Evolutionary conservation across 441 rosid species (phyloP).

Genomic region (Pelargonium australe): DNA sequence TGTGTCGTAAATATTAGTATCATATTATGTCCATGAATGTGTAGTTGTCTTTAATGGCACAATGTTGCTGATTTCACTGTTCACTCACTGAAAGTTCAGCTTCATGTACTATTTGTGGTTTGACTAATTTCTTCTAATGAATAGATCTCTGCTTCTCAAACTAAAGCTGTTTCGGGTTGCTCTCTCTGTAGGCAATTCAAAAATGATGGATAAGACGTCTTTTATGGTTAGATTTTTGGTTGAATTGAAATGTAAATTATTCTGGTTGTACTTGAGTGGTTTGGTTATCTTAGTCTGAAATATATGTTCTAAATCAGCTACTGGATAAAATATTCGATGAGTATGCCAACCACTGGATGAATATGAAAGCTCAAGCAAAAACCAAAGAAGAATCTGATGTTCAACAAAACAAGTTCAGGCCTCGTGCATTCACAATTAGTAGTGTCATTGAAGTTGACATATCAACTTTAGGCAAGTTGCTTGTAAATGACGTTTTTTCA

Average conservation of each 20-base stretch:
- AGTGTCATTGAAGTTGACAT: conserved; percentile 71
- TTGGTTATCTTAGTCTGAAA: conserved; percentile 22
- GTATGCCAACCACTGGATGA: conserved; percentile 67
- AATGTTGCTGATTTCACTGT: not conserved
- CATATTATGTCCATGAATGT: not conserved
- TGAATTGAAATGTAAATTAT: not conserved
- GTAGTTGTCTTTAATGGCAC: not conserved
- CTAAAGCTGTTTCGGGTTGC: conserved; percentile 60
- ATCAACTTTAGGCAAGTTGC: conserved; percentile 47
- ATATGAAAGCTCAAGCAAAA: conserved; percentile 62
- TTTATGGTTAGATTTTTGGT: conserved; percentile 46
- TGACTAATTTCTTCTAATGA: no score
- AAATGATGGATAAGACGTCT: conserved; percentile 50
- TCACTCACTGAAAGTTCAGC: conserved; percentile 4
- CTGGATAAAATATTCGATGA: conserved; percentile 55
- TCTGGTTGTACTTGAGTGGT: conserved; percentile 1
- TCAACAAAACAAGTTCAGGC: conserved; percentile 65
- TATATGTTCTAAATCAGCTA: conserved; percentile 39
- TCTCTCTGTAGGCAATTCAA: conserved; percentile 48
- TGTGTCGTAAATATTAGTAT: conserved; percentile 8
- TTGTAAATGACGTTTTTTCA: conserved; percentile 48
- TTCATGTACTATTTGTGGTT: not conserved
- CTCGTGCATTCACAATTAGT: conserved; percentile 72
- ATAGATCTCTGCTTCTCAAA: conserved; percentile 50
- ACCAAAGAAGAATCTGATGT: conserved; percentile 51